Conservation (phyloP, 2,329 filamentous ascomycete species). For the Aureobasidium melanogenum region DNA sequence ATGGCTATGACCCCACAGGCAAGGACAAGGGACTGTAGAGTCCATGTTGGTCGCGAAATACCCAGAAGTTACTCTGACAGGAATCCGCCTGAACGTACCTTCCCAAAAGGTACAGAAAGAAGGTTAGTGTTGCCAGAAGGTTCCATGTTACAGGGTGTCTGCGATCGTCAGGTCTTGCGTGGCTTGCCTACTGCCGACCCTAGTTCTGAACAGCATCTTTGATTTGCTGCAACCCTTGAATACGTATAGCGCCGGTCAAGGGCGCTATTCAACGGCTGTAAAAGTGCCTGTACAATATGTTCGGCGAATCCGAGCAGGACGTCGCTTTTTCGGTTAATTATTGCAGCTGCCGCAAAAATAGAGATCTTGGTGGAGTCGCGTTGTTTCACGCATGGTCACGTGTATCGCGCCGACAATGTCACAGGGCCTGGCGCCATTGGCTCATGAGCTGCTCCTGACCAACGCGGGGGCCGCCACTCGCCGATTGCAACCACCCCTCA, state of each 20-base stretch:
- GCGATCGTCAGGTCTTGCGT: not conserved
- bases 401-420: not conserved
- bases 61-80: not conserved
- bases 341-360: not conserved
- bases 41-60: not conserved
- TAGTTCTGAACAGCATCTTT: not conserved
- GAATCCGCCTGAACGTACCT: not conserved
- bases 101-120: not conserved
- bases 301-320: not conserved
- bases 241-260: not conserved
- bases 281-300: not conserved
- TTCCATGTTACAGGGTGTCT: not conserved
- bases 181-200: not conserved
- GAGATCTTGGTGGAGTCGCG: not conserved
- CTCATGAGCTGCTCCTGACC: not conserved
- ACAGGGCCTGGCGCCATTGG: not conserved
- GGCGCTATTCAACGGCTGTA: not conserved
- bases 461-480: not conserved
- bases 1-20: not conserved
- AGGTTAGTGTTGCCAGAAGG: not conserved
- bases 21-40: not conserved
- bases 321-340: not conserved
- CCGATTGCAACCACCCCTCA: not conserved
- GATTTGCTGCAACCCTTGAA: not conserved
- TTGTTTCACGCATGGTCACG: not conserved